These are phyloP conservation scores for Claviceps sp. DNA, from an alignment of 2,329 filamentous ascomycete species.

Conservation along the genomic window DNA sequence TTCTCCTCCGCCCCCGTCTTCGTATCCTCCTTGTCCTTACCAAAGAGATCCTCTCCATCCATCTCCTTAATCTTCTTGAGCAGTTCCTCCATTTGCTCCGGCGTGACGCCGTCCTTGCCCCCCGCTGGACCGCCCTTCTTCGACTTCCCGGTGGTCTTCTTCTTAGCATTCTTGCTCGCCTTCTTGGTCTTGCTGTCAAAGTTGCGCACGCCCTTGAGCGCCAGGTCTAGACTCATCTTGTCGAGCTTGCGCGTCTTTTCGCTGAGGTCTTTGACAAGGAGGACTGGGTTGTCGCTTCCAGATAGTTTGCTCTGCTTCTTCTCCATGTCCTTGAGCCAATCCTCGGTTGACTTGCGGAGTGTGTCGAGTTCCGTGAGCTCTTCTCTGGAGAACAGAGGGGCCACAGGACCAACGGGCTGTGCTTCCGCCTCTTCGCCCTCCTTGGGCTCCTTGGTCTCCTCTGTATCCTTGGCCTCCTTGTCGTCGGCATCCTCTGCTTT, in stretches of 20 bases:
- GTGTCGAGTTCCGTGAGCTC: conserved; percentile 57
- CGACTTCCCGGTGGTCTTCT: conserved; percentile 24
- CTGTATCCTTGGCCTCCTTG: conserved; percentile 14
- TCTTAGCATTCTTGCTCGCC: conserved; percentile 20
- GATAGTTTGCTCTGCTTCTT: conserved; percentile 57
- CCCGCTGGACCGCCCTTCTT: conserved; percentile 22
- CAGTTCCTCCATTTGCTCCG: conserved; percentile 30
- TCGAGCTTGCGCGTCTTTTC: conserved; percentile 58
- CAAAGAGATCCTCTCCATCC: conserved; percentile 15
- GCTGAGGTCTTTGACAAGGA: conserved; percentile 59
- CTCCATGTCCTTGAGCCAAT: conserved; percentile 66
- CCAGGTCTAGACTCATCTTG: conserved; percentile 54
- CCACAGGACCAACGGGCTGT: conserved; percentile 36
- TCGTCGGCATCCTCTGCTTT: conserved; percentile 53
- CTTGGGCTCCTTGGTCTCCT: conserved; percentile 19
- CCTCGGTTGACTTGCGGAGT: conserved; percentile 45
- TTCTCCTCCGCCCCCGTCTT: conserved; percentile 7
- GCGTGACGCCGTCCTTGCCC: conserved; percentile 25
- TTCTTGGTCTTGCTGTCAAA: conserved; percentile 28
- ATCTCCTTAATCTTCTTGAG: conserved; percentile 21
- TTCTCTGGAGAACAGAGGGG: conserved; percentile 56
- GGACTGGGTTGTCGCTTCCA: conserved; percentile 58
- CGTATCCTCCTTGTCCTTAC: conserved; percentile 13
- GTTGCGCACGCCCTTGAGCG: conserved; percentile 51
- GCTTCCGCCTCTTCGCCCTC: conserved; percentile 31